Evolutionary conservation across 495 filamentous ascomycete genomes (phyloP), one percentile per base, ranked within the genome.

Genomic region (Staphylotrichum longicolle): DNA sequence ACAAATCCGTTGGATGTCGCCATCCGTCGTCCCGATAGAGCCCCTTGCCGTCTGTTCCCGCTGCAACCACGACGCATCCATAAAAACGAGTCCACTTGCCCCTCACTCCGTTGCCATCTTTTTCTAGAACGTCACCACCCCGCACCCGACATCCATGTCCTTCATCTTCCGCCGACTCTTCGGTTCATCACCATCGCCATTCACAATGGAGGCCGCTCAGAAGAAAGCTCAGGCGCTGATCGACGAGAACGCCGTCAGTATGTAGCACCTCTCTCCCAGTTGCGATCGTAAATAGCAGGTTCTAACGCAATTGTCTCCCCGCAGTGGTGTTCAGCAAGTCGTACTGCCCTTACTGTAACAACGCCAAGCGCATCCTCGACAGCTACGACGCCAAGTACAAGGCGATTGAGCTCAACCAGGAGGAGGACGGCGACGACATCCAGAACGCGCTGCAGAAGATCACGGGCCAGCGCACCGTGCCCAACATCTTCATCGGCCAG

Each of bases 301-400:
- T 5, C 56, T 56, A 41, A 54, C 52, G 20, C 42, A 30, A 39
- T 39, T 30, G 47, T 30, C 8, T 54, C 8, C 30, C 6, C 45
- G 11, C 37, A 93, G 90, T 93, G 62, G 89, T 98, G 65, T 98
- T 98, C 84, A 90, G 85, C 73, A 99, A 99, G 79, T 90, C 88
- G 12, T 96, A 89, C 78, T 99, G 94, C 83, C 93, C 93, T n/a
- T 93, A 96, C 84, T 98, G 93, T 82, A 77, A 72, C 37, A 82
- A 91, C 57, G 85, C 86, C 64, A 97, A 97, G 85, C 54, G 74
- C 9, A 78, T 91, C 42, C 80, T 99, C 66, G 81, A 77, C 66
- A 76, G 85, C 42, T 51, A 84, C 60, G 85, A 85, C 64, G 92
- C 90, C 48, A 90, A 91, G 70, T 91, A 84, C 74, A 85, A 81